Base-by-base conservation (phyloP, 2,329 filamentous ascomycete genomes). In the Bipolaris sorokiniana region DNA sequence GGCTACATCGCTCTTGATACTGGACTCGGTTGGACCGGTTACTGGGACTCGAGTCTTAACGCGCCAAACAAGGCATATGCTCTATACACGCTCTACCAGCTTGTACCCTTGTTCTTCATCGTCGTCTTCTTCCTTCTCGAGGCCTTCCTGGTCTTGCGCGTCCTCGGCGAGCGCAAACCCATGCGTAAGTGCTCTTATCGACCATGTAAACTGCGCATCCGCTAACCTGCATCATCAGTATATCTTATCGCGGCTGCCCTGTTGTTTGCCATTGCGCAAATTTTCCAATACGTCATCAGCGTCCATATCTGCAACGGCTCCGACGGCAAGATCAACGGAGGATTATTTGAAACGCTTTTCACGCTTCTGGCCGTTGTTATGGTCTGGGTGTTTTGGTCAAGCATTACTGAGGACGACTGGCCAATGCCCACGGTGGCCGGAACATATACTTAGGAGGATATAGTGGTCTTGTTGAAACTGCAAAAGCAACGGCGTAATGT, bases 401-500 rank as follows among this genome's bases (percentile, higher is more conserved):
- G 92, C 80, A 99, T 99, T 70, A 99, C 95, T 15, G 95, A 99
- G 79, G 95, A 99, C 71, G 94, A 97, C 80, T 99, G 95, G 95
- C 92, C 93, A 2, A 82, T 85, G 76, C 81, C 83, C 16, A 71
- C 73, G 7, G 71, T 76, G 7, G 68, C 71, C 31, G 74, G 74
- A 61, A 71, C 75, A 28, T 80, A 80, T 64, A 75, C 74, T 58
- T 76, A 48, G 28, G 40, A 26, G 18, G 51, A 48, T 41, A 9
- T 31, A 22, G 42, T 44, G 26, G 38, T 63, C 48, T 56, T 59
- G 48, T 60, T 59, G 62, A 54, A 59, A 63, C 62, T 61, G 60
- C 51, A 62, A 61, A 62, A 63, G 45, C 60, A 58, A 65, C 51
- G 62, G 61, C 60, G 65, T 74, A 71, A 75, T 76, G 71, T 69